Percentiles rank a stretch among this genome's conserved stretches.
phyloP scores from a whole-genome alignment of 75 land plant species.

The Selaginella tamariscina region DNA sequence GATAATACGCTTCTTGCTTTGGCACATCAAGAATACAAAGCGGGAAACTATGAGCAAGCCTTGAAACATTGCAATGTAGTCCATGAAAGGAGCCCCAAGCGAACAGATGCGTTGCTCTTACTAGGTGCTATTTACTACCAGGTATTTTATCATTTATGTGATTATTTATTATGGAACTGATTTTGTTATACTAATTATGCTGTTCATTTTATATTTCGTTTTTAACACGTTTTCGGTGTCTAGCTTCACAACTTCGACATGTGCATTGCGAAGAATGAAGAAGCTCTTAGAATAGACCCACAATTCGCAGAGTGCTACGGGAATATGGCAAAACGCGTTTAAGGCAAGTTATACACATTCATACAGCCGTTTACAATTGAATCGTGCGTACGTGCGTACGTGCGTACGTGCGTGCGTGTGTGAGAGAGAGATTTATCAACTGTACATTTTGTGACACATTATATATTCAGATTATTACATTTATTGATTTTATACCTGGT shows the following conservation, averaged over 20 bases:
- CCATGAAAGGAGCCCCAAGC: constrained; percentile 56
- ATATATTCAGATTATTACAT: neutral
- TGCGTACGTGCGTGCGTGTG: neutral
- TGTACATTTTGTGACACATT: too few species aligned
- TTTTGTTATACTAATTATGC: neutral
- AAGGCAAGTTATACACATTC: constrained; percentile 47
- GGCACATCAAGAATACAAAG: constrained; percentile 80
- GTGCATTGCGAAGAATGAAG: constrained; percentile 96
- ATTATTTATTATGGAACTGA: neutral
- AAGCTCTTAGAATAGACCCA: constrained; percentile 81
- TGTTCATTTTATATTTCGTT: neutral
- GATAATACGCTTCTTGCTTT: constrained; percentile 45
- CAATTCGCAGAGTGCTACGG: constrained; percentile 97
- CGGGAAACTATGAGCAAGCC: constrained; percentile 70
- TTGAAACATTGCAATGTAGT: constrained; percentile 58
- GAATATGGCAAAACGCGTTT: constrained; percentile 99
- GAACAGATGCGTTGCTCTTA: constrained; percentile 81
- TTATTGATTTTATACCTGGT: neutral
- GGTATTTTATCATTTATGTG: constrained; percentile 43
- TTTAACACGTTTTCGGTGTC: neutral
- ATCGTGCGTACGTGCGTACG: too few species aligned
- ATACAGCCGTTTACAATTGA: too few species aligned
- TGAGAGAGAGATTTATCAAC: too few species aligned
- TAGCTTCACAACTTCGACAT: constrained; percentile 89
- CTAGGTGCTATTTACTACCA: constrained; percentile 92